A percentile compares a stretch with the other conserved stretches of the same genome.
Evolutionary conservation across 2,329 filamentous ascomycete species (phyloP).

Genomic region (Talaromyces islandicus): DNA sequence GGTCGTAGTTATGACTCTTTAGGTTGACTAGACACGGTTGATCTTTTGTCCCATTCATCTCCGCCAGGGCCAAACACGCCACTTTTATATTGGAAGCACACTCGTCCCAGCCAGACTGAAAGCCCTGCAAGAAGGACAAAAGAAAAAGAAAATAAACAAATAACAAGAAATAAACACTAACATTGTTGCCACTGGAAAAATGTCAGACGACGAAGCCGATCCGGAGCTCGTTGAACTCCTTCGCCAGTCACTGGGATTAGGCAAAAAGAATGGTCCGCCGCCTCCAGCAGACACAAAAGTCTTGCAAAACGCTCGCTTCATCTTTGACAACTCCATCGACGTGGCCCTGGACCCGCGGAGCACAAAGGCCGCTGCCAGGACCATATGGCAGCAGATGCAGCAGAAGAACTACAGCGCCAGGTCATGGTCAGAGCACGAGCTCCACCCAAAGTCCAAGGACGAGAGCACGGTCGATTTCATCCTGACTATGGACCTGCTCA

Average conservation of each 20-base stretch:
- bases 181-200: conserved; percentile 35
- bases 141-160: neutral
- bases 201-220: conserved; percentile 91
- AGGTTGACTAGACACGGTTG: neutral
- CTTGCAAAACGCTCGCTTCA: conserved; percentile 72
- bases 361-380: conserved; percentile 74
- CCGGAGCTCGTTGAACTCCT: conserved; percentile 81
- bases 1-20: neutral
- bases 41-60: neutral
- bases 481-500: conserved; percentile 93
- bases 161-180: no score
- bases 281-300: conserved; percentile 71
- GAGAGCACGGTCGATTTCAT: conserved; percentile 82
- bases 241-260: conserved; percentile 66
- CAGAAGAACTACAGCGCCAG: conserved; percentile 75
- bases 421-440: conserved; percentile 79
- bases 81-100: neutral
- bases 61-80: neutral
- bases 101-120: neutral
- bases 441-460: conserved; percentile 80
- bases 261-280: conserved; percentile 44
- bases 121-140: neutral
- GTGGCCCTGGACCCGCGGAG: conserved; percentile 79
- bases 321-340: conserved; percentile 90
- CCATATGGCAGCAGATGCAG: conserved; percentile 77